phyloP scores from a whole-genome alignment of 441 rosid genomes.

The Brassica balearica region DNA sequence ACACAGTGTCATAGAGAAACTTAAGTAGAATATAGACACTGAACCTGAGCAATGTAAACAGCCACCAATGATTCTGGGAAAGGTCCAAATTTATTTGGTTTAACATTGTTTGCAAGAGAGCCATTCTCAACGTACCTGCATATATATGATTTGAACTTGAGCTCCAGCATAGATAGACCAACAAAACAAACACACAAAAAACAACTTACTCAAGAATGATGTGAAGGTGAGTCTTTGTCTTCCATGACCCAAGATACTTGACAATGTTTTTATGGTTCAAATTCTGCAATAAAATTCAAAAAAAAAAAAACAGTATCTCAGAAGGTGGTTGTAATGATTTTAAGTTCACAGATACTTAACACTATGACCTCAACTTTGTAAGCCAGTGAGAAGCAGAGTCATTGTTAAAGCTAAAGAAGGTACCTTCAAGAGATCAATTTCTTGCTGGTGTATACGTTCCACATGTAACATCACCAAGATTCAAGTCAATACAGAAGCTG shows the following conservation, averaged over 20 bases:
- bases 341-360: neutral
- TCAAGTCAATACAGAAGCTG: neutral
- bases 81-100: slow-evolving; percentile 98
- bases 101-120: slow-evolving; percentile 90
- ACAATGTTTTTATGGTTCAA: slow-evolving; percentile 8
- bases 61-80: slow-evolving; percentile 96
- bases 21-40: slow-evolving; percentile 31
- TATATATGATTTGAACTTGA: neutral
- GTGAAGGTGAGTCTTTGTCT: slow-evolving; percentile 10
- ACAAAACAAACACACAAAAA: neutral
- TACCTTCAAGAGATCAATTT: slow-evolving; percentile 9
- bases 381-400: neutral
- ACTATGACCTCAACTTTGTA: neutral
- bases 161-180: neutral
- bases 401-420: neutral
- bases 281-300: neutral
- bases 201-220: neutral
- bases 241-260: slow-evolving; percentile 6
- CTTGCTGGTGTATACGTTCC: neutral
- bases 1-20: slow-evolving; percentile 23
- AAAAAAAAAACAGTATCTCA: neutral
- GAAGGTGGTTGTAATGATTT: neutral
- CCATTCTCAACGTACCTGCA: slow-evolving; percentile 1
- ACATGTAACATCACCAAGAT: slow-evolving; percentile 6
- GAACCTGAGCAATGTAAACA: slow-evolving; percentile 94